Conservation (phyloP, 148 eudicot species). For the Mesembryanthemum crystallinum region DNA sequence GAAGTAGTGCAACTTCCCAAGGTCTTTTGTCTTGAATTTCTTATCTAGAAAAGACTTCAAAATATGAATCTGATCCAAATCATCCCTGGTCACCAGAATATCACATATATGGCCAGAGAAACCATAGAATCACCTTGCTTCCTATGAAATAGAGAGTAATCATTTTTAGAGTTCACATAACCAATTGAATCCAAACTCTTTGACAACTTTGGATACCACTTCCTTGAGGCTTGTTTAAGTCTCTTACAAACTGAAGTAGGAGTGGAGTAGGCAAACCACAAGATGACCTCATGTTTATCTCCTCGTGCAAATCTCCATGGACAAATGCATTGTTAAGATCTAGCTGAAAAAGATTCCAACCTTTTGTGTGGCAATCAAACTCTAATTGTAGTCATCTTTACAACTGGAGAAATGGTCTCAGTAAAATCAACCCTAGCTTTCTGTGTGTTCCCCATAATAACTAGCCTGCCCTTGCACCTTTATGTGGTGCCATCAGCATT, state of each 20-base stretch:
- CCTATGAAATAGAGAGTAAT: not conserved
- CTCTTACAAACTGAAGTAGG: not conserved
- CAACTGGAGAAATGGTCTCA: not conserved
- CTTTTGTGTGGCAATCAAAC: not conserved
- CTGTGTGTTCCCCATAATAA: no score
- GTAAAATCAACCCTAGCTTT: no score
- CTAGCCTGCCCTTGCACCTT: no score
- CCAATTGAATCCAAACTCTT: not conserved
- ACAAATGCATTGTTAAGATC: conserved; percentile 6
- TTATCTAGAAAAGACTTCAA: not conserved
- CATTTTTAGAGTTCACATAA: not conserved
- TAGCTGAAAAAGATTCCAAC: not conserved
- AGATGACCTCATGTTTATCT: not conserved
- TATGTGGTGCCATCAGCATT: no score
- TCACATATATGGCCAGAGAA: not conserved
- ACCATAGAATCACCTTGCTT: not conserved
- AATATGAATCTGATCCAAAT: not conserved
- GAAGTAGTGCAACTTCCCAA: no score
- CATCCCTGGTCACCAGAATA: not conserved
- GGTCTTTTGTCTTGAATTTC: not conserved
- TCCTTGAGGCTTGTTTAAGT: not conserved
- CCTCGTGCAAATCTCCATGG: not conserved
- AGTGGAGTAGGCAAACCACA: not conserved
- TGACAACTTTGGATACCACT: not conserved
- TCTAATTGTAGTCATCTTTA: not conserved